Evolutionary conservation across 495 filamentous ascomycete genomes (phyloP), one percentile per base, ranked within the genome.

Genomic region (Penicillium cosmopolitanum): DNA sequence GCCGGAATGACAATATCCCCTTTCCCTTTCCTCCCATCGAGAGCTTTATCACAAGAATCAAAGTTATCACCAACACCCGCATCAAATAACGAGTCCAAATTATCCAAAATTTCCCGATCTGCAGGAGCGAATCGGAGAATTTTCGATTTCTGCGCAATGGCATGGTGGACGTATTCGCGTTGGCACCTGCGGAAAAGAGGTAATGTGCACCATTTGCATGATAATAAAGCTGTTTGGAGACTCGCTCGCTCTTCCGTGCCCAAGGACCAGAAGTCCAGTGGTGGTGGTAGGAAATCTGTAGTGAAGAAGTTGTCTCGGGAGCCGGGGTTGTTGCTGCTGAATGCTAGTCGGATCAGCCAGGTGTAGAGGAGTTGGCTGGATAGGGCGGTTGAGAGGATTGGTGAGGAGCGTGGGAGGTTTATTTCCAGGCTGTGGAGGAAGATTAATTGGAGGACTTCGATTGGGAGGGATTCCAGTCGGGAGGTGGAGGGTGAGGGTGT

Each of bases 371-470:
- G 31, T 4, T 65, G 66, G n/a, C 66, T 63, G 36, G 76, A 77
- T 7, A 80, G 70, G 15, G 66, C 64, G 28, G 62, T 48, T 34
- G 73, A 60, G 28, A 79, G 58, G 34, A 62, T 55, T 2, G 68
- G 64, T 3, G 81, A 83, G 9, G 78, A 71, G 42, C 74, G 73
- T 1, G 82, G 80, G 8, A 86, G 75, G 51, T 79, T 79, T 51
- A 83, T 51, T 62, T 84, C 82, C 33, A 82, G 63, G 60, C 74
- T 71, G 48, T 79, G 64, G 16, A 83, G 69, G 63, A 84, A 85
- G 47, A 85, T 81, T 35, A 66, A 66, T 63, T 84, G 73, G 9
- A 86, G 54, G 21, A 86, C 65, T 62, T 86, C 84, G 10, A 73
- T 74, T 10, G 82, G 84, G 3, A 86, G 70, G 25, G 60, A 61